phyloP scores from a whole-genome alignment of 2,329 filamentous ascomycete species.

The Graphium sp. region DNA sequence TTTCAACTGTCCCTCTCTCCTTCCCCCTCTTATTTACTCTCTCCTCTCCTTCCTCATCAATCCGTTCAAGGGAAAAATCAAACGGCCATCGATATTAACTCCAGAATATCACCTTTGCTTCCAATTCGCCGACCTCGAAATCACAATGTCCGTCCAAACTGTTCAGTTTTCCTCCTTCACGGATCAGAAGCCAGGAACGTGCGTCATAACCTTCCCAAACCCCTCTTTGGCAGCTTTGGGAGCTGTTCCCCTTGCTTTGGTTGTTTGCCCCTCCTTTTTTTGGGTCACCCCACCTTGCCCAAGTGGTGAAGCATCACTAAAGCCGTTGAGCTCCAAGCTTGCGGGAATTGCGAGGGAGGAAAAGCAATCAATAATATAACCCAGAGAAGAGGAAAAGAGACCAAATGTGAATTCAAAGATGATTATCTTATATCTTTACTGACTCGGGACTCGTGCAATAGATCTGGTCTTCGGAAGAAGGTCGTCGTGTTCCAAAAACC shows the following conservation, averaged over 20 bases:
- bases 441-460: conserved; percentile 18
- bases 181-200: conserved; percentile 99
- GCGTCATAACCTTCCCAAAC: conserved; percentile 32
- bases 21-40: neutral
- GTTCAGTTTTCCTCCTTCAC: conserved; percentile 73
- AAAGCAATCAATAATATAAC: too few species aligned
- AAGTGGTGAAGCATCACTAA: neutral
- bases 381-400: too few species aligned
- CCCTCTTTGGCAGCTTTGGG: conserved; percentile 6
- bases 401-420: too few species aligned
- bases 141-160: conserved; percentile 56
- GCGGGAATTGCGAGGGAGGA: too few species aligned
- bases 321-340: too few species aligned
- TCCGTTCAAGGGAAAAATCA: too few species aligned
- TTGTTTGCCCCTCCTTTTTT: too few species aligned
- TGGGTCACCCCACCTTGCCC: conserved; percentile 1
- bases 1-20: neutral
- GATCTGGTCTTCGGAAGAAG: conserved; percentile 96
- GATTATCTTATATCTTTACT: neutral
- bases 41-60: neutral
- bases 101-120: too few species aligned
- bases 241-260: neutral
- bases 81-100: too few species aligned
- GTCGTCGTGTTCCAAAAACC: conserved; percentile 92
- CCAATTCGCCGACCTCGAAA: too few species aligned